phyloP scores from a whole-genome alignment of 768 basidiomycete genomes.

The Leccinum longicurvipes region DNA sequence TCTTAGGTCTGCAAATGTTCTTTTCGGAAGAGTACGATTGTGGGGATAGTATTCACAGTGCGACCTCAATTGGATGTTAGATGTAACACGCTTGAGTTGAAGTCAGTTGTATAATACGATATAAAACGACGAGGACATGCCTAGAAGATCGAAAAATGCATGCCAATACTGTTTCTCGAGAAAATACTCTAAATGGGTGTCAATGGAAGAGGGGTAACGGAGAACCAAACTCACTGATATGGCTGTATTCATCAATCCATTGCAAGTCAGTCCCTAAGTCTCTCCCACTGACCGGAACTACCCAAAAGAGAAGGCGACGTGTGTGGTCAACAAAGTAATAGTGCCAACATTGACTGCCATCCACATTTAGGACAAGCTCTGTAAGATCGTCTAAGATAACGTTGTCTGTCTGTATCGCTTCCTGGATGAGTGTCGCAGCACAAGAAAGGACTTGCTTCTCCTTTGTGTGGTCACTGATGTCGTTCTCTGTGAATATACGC shows the following conservation, averaged over 20 bases:
- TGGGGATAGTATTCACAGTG: conserved; percentile 18
- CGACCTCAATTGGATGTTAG: conserved; percentile 8
- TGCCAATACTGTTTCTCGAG: conserved; percentile 11
- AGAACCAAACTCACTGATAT: neutral
- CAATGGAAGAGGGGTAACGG: neutral
- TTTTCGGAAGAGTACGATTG: neutral
- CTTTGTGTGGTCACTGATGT: neutral
- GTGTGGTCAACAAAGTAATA: conserved; percentile 20
- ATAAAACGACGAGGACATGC: neutral
- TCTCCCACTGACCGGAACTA: neutral
- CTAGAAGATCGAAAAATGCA: neutral
- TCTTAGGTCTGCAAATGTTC: conserved; percentile 6
- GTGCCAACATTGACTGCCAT: neutral
- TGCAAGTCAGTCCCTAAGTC: neutral
- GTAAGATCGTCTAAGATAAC: conserved; percentile 10
- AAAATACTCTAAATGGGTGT: conserved; percentile 2
- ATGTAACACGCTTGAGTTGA: neutral
- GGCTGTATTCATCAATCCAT: conserved; percentile 3
- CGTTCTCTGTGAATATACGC: conserved; percentile 17
- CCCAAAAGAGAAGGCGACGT: conserved; percentile 18
- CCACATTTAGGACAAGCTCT: conserved; percentile 12
- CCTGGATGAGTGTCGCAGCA: conserved; percentile 6
- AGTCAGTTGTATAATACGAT: neutral
- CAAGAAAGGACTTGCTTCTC: neutral
- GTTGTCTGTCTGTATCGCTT: neutral